These are phyloP conservation scores for Ceratopteris richardii DNA, from an alignment of 75 land plant species.

Conservation along the genomic window DNA sequence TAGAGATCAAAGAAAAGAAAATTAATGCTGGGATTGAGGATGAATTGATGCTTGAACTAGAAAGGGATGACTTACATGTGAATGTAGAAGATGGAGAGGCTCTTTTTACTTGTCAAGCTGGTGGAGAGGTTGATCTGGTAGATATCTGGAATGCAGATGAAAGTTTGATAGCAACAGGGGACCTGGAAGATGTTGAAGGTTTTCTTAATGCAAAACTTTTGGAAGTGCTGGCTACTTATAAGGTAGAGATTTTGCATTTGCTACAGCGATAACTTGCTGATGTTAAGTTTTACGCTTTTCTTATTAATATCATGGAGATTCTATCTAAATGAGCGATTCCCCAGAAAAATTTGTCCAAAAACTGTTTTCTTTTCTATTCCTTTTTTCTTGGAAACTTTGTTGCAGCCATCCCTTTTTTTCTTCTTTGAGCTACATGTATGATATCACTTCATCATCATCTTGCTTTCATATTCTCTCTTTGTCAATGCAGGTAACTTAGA, in stretches of 20 bases:
- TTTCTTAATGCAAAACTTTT: constrained; percentile 57
- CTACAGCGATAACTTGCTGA: not conserved
- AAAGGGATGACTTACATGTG: too few relatives aligned
- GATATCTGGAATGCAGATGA: constrained; percentile 49
- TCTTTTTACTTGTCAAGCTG: constrained; percentile 6
- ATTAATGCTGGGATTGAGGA: not conserved
- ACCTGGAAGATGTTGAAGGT: constrained; percentile 21
- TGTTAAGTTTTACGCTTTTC: not conserved
- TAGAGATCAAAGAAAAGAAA: not conserved
- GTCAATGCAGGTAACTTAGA: too few relatives aligned
- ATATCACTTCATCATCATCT: too few relatives aligned
- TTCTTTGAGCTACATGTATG: too few relatives aligned
- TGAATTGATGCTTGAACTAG: too few relatives aligned
- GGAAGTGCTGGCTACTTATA: constrained; percentile 61
- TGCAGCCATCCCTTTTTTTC: too few relatives aligned
- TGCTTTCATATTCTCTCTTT: too few relatives aligned
- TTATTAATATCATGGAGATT: too few relatives aligned
- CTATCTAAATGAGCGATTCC: too few relatives aligned
- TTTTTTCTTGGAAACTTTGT: too few relatives aligned
- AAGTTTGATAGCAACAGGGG: not conserved
- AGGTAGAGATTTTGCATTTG: constrained; percentile 33
- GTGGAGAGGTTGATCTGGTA: constrained; percentile 12
- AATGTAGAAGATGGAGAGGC: constrained; percentile 1
- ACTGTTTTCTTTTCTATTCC: too few relatives aligned
- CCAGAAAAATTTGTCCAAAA: too few relatives aligned